A percentile compares a stretch with the other conserved stretches of the same genome.
phyloP scores from a whole-genome alignment of 441 rosid species.

The Syzygium malaccense region DNA sequence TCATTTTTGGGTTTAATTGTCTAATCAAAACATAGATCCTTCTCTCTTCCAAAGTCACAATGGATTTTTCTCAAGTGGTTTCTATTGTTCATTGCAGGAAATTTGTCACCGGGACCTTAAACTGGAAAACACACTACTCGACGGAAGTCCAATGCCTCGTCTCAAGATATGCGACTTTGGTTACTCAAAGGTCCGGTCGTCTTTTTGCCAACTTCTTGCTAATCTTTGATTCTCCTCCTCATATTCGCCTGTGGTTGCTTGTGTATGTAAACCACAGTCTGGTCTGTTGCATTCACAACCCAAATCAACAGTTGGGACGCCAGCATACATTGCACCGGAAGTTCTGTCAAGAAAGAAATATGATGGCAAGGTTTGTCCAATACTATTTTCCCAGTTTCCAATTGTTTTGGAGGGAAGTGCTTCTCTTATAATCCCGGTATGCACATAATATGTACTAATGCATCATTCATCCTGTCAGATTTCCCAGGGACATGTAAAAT shows the following conservation, averaged over 20 bases:
- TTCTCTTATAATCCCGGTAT: neutral
- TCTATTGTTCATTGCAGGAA: neutral
- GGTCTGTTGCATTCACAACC: conserved; percentile 1
- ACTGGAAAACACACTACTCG: neutral
- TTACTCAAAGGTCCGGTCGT: neutral
- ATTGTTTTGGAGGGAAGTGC: neutral
- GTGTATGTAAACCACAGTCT: neutral
- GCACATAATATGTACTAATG: neutral
- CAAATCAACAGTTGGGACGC: neutral
- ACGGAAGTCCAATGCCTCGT: conserved; percentile 1
- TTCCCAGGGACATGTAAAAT: neutral
- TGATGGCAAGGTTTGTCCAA: neutral
- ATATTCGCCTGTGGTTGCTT: neutral
- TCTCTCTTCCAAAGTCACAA: neutral
- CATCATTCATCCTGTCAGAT: neutral
- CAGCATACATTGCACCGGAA: neutral
- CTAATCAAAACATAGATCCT: neutral
- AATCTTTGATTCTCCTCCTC: neutral
- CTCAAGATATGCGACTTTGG: conserved; percentile 1
- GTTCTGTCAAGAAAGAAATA: neutral
- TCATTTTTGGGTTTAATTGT: neutral
- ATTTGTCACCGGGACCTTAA: neutral
- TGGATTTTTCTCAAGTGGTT: neutral
- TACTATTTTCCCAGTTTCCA: neutral
- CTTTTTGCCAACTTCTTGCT: neutral